These are phyloP conservation scores for Halophytophthora polymorphica DNA, from an alignment of 352 stramenopile species.

Conservation along the genomic window DNA sequence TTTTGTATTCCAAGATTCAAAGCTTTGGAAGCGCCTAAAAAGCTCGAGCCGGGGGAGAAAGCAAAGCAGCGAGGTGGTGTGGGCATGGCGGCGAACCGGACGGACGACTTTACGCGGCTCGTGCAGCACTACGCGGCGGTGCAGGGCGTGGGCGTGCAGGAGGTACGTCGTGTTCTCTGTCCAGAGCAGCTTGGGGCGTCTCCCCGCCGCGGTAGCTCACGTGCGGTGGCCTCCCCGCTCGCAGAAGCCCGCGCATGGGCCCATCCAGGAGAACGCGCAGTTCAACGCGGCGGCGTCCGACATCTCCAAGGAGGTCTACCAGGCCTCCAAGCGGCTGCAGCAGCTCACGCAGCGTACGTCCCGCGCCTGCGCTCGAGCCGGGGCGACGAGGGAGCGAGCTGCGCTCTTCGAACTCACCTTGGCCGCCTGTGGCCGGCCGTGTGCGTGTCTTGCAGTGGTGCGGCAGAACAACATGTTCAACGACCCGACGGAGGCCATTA, in stretches of 20 bases:
- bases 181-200: background rate
- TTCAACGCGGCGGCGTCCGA: slow-evolving; percentile 80
- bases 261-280: slow-evolving; percentile 69
- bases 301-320: slow-evolving; percentile 81
- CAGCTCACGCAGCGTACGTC: slow-evolving; percentile 71
- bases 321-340: slow-evolving; percentile 78
- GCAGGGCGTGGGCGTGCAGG: slow-evolving; percentile 21
- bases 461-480: slow-evolving; percentile 90
- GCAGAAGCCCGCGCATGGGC: slow-evolving; percentile 42
- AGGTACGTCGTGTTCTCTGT: slow-evolving; percentile 16
- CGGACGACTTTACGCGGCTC: slow-evolving; percentile 61
- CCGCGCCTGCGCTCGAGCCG: no score
- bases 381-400: background rate
- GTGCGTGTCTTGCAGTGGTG: slow-evolving; percentile 47
- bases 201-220: slow-evolving; percentile 4
- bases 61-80: slow-evolving; percentile 1
- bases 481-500: slow-evolving; percentile 80
- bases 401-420: no score
- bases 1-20: no score
- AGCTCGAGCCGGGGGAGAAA: no score
- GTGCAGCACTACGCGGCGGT: slow-evolving; percentile 50
- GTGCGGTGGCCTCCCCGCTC: background rate
- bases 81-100: slow-evolving; percentile 75
- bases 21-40: no score
- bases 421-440: background rate